Evolutionary conservation across 2,329 filamentous ascomycete genomes (phyloP).

Genomic region (Fusarium chuoi): DNA sequence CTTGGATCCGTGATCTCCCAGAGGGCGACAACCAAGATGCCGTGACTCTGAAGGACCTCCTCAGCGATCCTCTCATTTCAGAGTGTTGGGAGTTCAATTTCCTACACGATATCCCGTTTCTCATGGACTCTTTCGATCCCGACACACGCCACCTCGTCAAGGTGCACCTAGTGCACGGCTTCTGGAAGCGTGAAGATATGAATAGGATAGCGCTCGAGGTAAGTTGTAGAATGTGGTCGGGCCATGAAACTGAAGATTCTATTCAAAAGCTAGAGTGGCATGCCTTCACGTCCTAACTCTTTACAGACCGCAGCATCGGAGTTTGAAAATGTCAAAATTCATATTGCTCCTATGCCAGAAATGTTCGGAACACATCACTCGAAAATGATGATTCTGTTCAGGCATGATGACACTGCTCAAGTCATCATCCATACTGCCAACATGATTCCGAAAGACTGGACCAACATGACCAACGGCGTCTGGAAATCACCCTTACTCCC

Average conservation of each 20-base stretch:
- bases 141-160: constrained; percentile 61
- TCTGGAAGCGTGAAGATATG: constrained; percentile 73
- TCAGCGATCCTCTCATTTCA: constrained; percentile 78
- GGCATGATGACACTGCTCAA: constrained; percentile 80
- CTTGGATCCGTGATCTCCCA: constrained; percentile 72
- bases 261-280: background rate
- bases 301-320: constrained; percentile 67
- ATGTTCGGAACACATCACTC: constrained; percentile 87
- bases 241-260: background rate
- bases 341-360: constrained; percentile 82
- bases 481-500: constrained; percentile 82
- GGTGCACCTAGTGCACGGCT: constrained; percentile 69
- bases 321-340: constrained; percentile 75
- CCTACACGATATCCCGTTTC: constrained; percentile 68
- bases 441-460: constrained; percentile 89
- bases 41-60: constrained; percentile 71
- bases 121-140: constrained; percentile 64
- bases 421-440: constrained; percentile 90
- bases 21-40: constrained; percentile 71
- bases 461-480: constrained; percentile 85
- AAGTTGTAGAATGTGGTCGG: constrained; percentile 35
- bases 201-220: constrained; percentile 69
- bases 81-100: constrained; percentile 79
- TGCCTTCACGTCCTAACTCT: constrained; percentile 8
- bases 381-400: constrained; percentile 87